Evolutionary conservation across 2,329 filamentous ascomycete species (phyloP).

Genomic region (Zymoseptoria pseudotritici): DNA sequence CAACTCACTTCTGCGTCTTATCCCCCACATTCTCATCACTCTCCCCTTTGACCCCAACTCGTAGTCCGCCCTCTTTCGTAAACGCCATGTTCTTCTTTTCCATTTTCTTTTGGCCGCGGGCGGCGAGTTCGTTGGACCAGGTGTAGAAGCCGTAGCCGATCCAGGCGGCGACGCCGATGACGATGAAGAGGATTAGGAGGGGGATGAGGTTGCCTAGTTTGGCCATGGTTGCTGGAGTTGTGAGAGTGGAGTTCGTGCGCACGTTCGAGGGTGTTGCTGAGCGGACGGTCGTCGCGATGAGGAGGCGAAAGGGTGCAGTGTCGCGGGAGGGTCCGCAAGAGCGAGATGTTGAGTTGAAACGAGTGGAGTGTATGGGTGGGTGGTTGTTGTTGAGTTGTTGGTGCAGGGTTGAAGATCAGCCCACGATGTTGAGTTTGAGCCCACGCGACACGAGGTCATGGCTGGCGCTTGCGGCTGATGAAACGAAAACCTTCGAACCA

Average conservation of each 20-base stretch:
- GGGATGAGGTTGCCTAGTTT: slow-evolving; percentile 46
- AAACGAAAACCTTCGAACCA: no score
- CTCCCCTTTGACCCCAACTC: slow-evolving; percentile 62
- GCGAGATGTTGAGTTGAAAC: no score
- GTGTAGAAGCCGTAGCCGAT: slow-evolving; percentile 66
- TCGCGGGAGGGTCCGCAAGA: no score
- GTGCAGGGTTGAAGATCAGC: no score
- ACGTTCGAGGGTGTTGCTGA: neutral
- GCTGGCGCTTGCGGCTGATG: no score
- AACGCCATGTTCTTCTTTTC: slow-evolving; percentile 68
- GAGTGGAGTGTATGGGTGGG: no score
- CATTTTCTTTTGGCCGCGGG: slow-evolving; percentile 61
- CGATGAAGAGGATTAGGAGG: slow-evolving; percentile 54
- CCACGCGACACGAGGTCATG: no score
- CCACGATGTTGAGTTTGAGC: no score
- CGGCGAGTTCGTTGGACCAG: slow-evolving; percentile 57
- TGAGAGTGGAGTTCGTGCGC: neutral
- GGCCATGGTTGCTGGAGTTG: slow-evolving; percentile 10
- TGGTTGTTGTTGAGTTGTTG: no score
- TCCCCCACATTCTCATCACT: slow-evolving; percentile 66
- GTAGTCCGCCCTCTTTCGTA: slow-evolving; percentile 64
- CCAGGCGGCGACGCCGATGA: slow-evolving; percentile 53
- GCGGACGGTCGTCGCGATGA: neutral
- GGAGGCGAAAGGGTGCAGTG: no score
- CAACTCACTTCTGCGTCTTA: slow-evolving; percentile 54